Evolutionary conservation across 495 filamentous ascomycete genomes (phyloP).

Genomic region (Xylaria grammica): DNA sequence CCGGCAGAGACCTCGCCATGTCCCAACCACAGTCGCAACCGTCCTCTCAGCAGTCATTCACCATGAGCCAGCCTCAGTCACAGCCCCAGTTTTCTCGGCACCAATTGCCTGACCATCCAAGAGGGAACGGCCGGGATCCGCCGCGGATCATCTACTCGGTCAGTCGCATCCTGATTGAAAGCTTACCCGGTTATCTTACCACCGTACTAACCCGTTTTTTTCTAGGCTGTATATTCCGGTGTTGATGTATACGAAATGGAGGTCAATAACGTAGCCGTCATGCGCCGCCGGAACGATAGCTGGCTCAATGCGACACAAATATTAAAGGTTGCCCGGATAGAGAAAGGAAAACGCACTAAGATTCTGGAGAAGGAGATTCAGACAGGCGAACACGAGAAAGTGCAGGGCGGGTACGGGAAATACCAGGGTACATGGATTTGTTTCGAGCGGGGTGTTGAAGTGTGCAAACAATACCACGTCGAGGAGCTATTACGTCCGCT

Average conservation of each 20-base stretch:
- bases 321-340: conserved; percentile 92
- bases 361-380: conserved; percentile 97
- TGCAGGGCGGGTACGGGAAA: conserved; percentile 97
- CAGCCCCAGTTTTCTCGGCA: conserved; percentile 49
- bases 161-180: conserved; percentile 34
- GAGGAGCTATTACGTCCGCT: conserved; percentile 84
- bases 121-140: conserved; percentile 56
- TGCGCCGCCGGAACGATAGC: conserved; percentile 89
- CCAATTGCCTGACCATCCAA: conserved; percentile 28
- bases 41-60: conserved; percentile 56
- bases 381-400: conserved; percentile 94
- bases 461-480: conserved; percentile 92
- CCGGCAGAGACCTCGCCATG: conserved; percentile 41
- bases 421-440: conserved; percentile 99
- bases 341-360: conserved; percentile 96
- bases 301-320: conserved; percentile 97
- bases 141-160: conserved; percentile 79
- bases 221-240: conserved; percentile 90
- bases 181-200: conserved; percentile 9
- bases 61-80: conserved; percentile 52
- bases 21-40: conserved; percentile 51
- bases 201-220: conserved; percentile 27
- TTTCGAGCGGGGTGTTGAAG: conserved; percentile 86
- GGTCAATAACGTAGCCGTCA: conserved; percentile 86
- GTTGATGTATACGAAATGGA: conserved; percentile 98